A percentile compares a stretch with the other conserved stretches of the same genome.
These are phyloP conservation scores for Eucommia ulmoides DNA, from an alignment of 257 asterid genomes.

Conservation along the genomic window DNA sequence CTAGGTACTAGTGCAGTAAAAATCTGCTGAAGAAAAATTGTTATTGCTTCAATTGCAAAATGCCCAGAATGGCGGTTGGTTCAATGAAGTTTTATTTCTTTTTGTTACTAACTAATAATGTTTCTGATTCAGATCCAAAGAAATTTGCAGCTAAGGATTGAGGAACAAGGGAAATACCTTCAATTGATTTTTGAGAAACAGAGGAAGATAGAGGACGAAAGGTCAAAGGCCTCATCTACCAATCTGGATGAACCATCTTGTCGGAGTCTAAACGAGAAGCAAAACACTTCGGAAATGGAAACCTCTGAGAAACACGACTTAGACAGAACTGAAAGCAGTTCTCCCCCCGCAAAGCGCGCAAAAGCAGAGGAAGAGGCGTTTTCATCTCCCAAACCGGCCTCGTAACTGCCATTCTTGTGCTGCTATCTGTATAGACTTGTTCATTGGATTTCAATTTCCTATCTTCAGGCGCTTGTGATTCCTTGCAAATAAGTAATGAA, in stretches of 20 bases:
- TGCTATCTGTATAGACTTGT: too few relatives aligned
- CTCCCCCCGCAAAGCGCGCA: slow-evolving; percentile 27
- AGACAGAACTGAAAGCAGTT: slow-evolving; percentile 5
- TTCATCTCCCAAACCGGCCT: not conserved
- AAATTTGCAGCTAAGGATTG: slow-evolving; percentile 69
- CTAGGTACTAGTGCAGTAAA: too few relatives aligned
- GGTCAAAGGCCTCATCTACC: slow-evolving; percentile 22
- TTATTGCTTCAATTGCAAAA: too few relatives aligned
- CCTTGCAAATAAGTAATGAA: too few relatives aligned
- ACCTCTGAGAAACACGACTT: slow-evolving; percentile 18
- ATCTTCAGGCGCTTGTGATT: too few relatives aligned
- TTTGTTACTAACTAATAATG: too few relatives aligned
- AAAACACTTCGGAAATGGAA: slow-evolving; percentile 17
- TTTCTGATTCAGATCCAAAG: slow-evolving; percentile 54
- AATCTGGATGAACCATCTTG: slow-evolving; percentile 19
- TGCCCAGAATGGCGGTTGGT: too few relatives aligned
- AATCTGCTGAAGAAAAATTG: too few relatives aligned
- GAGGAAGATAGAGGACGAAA: slow-evolving; percentile 46
- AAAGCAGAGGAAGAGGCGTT: slow-evolving; percentile 24
- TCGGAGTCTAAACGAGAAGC: slow-evolving; percentile 11
- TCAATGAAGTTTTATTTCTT: too few relatives aligned
- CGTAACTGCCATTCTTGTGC: not conserved
- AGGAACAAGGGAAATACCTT: slow-evolving; percentile 73
- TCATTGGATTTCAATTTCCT: too few relatives aligned
- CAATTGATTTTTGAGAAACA: slow-evolving; percentile 75